These are phyloP conservation scores for Trichoderma guizhouense DNA, from an alignment of 2,329 filamentous ascomycete genomes.

Conservation along the genomic window DNA sequence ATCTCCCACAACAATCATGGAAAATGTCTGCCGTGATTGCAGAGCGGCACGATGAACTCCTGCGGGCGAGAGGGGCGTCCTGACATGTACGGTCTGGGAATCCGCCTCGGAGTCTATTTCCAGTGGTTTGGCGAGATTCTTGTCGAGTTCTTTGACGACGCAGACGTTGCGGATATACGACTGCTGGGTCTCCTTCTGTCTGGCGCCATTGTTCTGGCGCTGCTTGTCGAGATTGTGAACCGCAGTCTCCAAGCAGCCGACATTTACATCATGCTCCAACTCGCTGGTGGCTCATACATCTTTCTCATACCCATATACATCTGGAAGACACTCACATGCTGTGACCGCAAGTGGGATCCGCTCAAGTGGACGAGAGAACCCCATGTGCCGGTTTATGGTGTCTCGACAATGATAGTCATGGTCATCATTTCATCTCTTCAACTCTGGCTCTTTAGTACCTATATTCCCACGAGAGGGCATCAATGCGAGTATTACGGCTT, in stretches of 20 bases:
- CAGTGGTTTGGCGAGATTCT: slow-evolving; percentile 36
- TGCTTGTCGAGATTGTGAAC: slow-evolving; percentile 28
- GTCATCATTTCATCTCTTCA: slow-evolving; percentile 29
- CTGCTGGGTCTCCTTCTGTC: slow-evolving; percentile 34
- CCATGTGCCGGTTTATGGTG: slow-evolving; percentile 27
- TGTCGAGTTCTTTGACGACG: slow-evolving; percentile 31
- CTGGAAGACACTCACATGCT: slow-evolving; percentile 34
- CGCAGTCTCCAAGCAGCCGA: slow-evolving; percentile 21
- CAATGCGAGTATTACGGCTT: slow-evolving; percentile 30
- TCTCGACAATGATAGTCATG: slow-evolving; percentile 28
- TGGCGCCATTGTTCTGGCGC: slow-evolving; percentile 26
- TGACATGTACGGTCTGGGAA: slow-evolving; percentile 36
- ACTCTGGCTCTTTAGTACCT: slow-evolving; percentile 33
- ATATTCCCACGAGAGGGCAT: slow-evolving; percentile 24
- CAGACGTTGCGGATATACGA: slow-evolving; percentile 29
- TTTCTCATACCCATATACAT: slow-evolving; percentile 33
- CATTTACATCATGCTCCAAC: slow-evolving; percentile 13
- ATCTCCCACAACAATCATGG: not conserved
- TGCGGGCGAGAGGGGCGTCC: slow-evolving; percentile 29
- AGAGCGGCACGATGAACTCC: slow-evolving; percentile 20
- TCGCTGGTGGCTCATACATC: slow-evolving; percentile 33
- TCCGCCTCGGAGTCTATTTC: slow-evolving; percentile 35
- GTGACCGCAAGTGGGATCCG: slow-evolving; percentile 31
- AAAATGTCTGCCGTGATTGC: not conserved
- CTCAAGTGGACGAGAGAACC: slow-evolving; percentile 28